Evolutionary conservation across 352 stramenopile species (phyloP), one percentile per base, ranked within the genome.

Genomic region (Phytophthora sp.): DNA sequence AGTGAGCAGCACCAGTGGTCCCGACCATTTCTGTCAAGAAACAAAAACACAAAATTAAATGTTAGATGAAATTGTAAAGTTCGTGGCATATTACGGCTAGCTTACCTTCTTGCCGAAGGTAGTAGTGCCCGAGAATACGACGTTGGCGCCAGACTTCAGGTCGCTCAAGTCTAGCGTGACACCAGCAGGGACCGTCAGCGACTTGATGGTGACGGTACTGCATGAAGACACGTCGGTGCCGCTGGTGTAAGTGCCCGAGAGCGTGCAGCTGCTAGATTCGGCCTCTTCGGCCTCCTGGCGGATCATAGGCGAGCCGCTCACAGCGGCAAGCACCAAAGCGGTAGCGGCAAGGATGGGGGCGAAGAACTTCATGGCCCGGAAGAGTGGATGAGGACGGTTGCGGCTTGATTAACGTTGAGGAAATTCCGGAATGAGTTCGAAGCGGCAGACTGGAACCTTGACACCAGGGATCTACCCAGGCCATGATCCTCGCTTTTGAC

Each of bases 161-260:
- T 69, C 59, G 30, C 21, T 75, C 30, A 80, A 46, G 45, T 80
- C 72, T n/a, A 79, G 60, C 32, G 68, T 80, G 30, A 66, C 53
- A 21, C 71, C 66, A 10, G 64, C 66, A 28, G 70, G 70, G 9
- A 79, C 70, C 1, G 49, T 63, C 21, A 79, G 51, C 5, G 43
- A 60, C 21, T 44, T 59, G 45, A 79, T 69, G 13, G 56, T 62
- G 31, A 79, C 50, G 5, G 45, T 57, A 8, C 44, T 52, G 48
- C 70, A 79, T 18, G 59, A 68, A 4, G 43, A 57, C 9, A 79
- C 50, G 20, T 57, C 52, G 13, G 51, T 58, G 34, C 64, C 66
- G 46, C 31, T 59, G 34, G 51, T 68, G 66, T 79, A 76, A 7
- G 67, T 71, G 13, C 70, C 70, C 24, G 69, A 54, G 5, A 78